Base-by-base conservation (phyloP, 2,329 filamentous ascomycete species). In the Ascosphaera pollenicola region DNA sequence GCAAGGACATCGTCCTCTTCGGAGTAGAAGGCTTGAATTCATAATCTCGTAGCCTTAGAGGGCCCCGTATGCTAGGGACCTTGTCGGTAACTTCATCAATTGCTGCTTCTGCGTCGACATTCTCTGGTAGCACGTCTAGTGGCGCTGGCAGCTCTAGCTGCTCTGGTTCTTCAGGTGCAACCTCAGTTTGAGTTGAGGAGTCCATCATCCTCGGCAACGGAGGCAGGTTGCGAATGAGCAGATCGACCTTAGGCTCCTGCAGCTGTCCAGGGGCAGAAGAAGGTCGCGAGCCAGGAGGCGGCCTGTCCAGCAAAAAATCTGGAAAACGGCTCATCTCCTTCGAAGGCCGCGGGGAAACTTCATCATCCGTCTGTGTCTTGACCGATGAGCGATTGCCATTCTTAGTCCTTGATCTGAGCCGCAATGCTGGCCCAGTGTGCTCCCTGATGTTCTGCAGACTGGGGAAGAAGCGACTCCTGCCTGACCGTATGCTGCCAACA, bases 251-350 rank as follows among this genome's bases (percentile, higher is more conserved):
- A 3, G 35, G 35, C 19, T 36, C 35, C 19, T 36, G 35, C 17
- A 36, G 17, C 35, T 36, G 35, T 24, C 35, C 35, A 36, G 35
- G 35, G 17, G 35, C 35, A 19, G 35, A 36, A 18, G 35, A 36
- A 18, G 35, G 35, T 17, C 35, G 17, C 35, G 17, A 18, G 4
- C 35, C 35, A 18, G 35, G 30, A 5, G 30, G 30, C 30, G 10
- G 30, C n/a, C 30, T 32, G n/a, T 32, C 30, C 30, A 32, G 30
- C 30, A 32, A 15, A 32, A 32, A 32, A 6, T 32, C 30, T 10
- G 21, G 21, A 13, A 7, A 32, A 13, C 30, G 30, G 11, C 10
- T 13, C 6, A n/a, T 13, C n/a, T 32, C 30, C 30, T 32, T 32
- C 11, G 30, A 32, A 32, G 5, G 30, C 30, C 30, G 30, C 10